Conservation (phyloP, 2,329 filamentous ascomycete genomes). For the Aspergillus ruber region DNA sequence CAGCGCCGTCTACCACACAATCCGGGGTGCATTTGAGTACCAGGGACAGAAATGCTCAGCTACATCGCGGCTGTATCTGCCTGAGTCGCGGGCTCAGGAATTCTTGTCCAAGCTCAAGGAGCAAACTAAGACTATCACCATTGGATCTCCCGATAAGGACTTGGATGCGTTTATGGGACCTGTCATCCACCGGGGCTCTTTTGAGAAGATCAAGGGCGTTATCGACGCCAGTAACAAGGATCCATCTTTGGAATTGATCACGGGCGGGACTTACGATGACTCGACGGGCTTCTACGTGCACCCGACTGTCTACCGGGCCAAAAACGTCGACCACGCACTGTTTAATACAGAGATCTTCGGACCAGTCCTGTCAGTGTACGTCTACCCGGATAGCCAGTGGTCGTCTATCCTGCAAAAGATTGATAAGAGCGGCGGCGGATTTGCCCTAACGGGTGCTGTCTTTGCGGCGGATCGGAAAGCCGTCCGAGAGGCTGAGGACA, state of each 20-base stretch:
- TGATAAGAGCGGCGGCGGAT: conserved; percentile 27
- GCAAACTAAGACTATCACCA: conserved; percentile 61
- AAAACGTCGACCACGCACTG: conserved; percentile 63
- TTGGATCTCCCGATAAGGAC: conserved; percentile 46
- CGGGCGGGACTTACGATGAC: conserved; percentile 68
- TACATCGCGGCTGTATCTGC: conserved; percentile 69
- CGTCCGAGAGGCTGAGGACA: conserved; percentile 30
- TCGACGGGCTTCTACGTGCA: conserved; percentile 72
- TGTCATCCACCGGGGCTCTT: conserved; percentile 71
- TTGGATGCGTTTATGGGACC: conserved; percentile 68
- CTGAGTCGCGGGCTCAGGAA: conserved; percentile 63
- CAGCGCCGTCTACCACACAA: conserved; percentile 71
- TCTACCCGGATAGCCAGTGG: conserved; percentile 69
- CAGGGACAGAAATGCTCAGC: conserved; percentile 87
- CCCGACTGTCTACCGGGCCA: conserved; percentile 71
- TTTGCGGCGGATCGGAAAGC: conserved; percentile 34
- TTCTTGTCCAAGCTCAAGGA: conserved; percentile 60
- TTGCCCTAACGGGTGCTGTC: conserved; percentile 34
- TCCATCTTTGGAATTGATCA: conserved; percentile 60
- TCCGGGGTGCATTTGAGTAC: conserved; percentile 80
- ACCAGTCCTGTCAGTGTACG: conserved; percentile 63
- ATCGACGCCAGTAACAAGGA: conserved; percentile 74
- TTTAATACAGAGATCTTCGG: conserved; percentile 75
- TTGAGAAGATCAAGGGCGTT: conserved; percentile 67
- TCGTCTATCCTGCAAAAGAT: conserved; percentile 45